Percentiles rank a stretch among this genome's conserved stretches.
Evolutionary conservation across 1,139 yeast genomes (phyloP).

Genomic region (Pichia sp.): DNA sequence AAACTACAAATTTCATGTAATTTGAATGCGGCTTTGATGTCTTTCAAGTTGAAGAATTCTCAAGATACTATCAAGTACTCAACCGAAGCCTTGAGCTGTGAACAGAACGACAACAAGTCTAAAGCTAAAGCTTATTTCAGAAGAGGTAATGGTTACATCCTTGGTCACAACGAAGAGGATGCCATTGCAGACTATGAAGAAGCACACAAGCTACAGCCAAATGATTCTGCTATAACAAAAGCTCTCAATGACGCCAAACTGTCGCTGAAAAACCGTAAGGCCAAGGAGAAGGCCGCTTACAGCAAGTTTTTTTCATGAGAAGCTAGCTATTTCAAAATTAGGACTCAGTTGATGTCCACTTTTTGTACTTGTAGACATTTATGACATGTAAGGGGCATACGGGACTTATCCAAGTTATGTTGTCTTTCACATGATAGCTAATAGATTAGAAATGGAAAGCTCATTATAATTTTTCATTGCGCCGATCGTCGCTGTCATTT

Average conservation of each 20-base stretch:
- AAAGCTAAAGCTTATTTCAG: conserved; percentile 83
- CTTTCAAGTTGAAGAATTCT: conserved; percentile 58
- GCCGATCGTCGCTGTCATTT: conserved; percentile 14
- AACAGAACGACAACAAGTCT: conserved; percentile 58
- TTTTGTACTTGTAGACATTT: too few relatives aligned
- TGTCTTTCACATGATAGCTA: too few relatives aligned
- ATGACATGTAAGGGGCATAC: too few relatives aligned
- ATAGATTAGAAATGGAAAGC: too few relatives aligned
- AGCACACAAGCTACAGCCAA: conserved; percentile 64
- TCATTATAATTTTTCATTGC: not conserved
- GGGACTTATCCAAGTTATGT: too few relatives aligned
- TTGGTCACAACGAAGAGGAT: conserved; percentile 62
- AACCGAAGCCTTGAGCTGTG: conserved; percentile 60
- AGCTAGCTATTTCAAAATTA: not conserved
- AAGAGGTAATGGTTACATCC: conserved; percentile 70
- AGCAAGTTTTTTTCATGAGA: conserved; percentile 61
- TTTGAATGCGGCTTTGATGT: conserved; percentile 72
- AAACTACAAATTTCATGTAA: conserved; percentile 56
- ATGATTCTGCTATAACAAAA: conserved; percentile 67
- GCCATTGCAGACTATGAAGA: conserved; percentile 64
- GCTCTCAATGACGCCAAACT: conserved; percentile 62
- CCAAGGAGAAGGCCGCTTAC: conserved; percentile 79
- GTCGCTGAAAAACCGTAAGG: conserved; percentile 49
- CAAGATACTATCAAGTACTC: conserved; percentile 57
- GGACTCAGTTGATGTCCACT: too few relatives aligned